Base-by-base conservation (phyloP, 2,329 filamentous ascomycete species). In the Nemania bipapillata region DNA sequence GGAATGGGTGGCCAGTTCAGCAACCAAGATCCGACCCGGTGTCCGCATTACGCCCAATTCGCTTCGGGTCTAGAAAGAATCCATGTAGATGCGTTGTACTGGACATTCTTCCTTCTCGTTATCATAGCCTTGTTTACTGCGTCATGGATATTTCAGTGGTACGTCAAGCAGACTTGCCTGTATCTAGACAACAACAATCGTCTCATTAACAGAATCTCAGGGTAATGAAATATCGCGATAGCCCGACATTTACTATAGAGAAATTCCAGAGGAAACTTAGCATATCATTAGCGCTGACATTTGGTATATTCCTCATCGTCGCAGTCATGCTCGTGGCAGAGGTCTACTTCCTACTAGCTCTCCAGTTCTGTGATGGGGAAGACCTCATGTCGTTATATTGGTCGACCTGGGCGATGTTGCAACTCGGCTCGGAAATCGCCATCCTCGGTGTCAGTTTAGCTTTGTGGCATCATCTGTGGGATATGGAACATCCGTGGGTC, bases 331-430 rank as follows among this genome's bases (percentile, higher is more conserved):
- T 87, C 30, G 78, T 88, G 61, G 81, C 89, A 77, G 86, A 89
- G 74, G 85, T 85, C 15, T 89, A 84, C 65, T 79, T 80, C 11
- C 81, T 88, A 20, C 73, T 87, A 64, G 85, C 85, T 0, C 77
- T 88, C 4, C 85, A 89, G 71, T 89, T 87, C 71, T 89, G 87
- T 70, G 85, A 87, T 42, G 86, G 86, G 9, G 87, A 89, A 72
- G 85, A 88, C 71, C 81, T 89, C 63, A 88, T 88, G 79, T 83
- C 84, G 1, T 78, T 89, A 0, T 89, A 88, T 77, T 89, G 87
- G 87, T 85, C 86, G 0, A 87, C 86, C 1, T 89, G 86, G 86
- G 87, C 86, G 24, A 86, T 87, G 82, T 79, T 88, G 4, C 87
- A 89, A 72, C 79, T 89, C 2, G 87, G 87, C 5, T 85, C 85